Evolutionary conservation across 2,329 filamentous ascomycete genomes (phyloP).

Genomic region (Fusarium tricinctum): DNA sequence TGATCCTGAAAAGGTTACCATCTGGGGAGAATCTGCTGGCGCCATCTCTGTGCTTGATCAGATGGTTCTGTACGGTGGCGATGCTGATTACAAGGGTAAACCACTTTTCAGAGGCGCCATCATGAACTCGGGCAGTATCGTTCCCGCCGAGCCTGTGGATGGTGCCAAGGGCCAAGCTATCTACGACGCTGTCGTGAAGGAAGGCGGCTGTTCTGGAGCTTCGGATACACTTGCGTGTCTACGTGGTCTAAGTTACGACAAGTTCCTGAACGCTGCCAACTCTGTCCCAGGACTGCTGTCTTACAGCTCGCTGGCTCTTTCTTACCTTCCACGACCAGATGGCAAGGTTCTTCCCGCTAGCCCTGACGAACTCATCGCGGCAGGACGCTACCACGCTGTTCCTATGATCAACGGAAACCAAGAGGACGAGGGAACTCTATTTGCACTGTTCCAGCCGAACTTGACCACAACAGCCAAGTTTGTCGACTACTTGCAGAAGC

Average conservation of each 20-base stretch:
- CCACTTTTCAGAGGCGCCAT: constrained; percentile 81
- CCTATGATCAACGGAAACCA: constrained; percentile 76
- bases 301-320: constrained; percentile 77
- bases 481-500: constrained; percentile 70
- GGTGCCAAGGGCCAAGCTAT: constrained; percentile 73
- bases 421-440: constrained; percentile 85
- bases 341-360: constrained; percentile 72
- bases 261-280: constrained; percentile 75
- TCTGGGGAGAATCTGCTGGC: constrained; percentile 82
- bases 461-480: constrained; percentile 72
- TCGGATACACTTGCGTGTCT: constrained; percentile 75
- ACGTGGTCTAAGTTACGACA: constrained; percentile 69
- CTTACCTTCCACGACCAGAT: constrained; percentile 82
- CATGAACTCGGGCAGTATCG: constrained; percentile 79
- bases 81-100: constrained; percentile 81
- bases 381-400: constrained; percentile 65
- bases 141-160: constrained; percentile 75
- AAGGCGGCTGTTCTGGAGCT: constrained; percentile 71
- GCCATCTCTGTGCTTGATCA: constrained; percentile 82
- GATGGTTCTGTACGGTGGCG: constrained; percentile 79
- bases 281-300: constrained; percentile 77
- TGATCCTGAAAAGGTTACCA: constrained; percentile 81
- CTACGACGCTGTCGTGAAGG: constrained; percentile 72
- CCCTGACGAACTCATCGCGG: constrained; percentile 69
- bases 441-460: constrained; percentile 77